Percentiles rank a stretch among this genome's conserved stretches.
Conservation (phyloP, 768 basidiomycete species). For the Leucocoprinus sp. region DNA sequence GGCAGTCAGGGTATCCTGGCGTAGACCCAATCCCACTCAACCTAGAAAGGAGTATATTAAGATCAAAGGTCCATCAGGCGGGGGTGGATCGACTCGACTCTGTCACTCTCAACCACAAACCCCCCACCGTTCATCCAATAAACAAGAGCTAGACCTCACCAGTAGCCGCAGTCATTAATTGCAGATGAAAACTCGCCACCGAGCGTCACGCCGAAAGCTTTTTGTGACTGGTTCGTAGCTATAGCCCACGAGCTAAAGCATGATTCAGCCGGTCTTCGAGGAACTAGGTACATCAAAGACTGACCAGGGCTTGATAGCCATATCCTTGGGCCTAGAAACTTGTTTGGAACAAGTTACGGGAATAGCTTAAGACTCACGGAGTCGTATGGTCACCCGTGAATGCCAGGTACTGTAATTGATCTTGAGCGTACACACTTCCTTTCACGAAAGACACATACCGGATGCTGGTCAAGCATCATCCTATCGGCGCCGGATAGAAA, state of each 20-base stretch:
- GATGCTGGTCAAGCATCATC: conserved; percentile 68
- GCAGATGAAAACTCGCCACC: conserved; percentile 84
- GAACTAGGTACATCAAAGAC: conserved; percentile 15
- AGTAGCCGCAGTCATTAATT: conserved; percentile 69
- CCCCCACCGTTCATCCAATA: conserved; percentile 7
- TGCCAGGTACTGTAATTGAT: conserved; percentile 31
- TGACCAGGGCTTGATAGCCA: conserved; percentile 38
- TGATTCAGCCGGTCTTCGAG: conserved; percentile 17
- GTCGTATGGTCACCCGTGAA: conserved; percentile 31
- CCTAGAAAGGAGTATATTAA: conserved; percentile 22
- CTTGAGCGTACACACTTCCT: not conserved
- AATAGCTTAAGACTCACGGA: conserved; percentile 25
- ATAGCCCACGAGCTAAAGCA: conserved; percentile 37
- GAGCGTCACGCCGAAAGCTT: conserved; percentile 65
- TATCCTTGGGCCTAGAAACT: conserved; percentile 28
- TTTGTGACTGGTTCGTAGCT: conserved; percentile 53
- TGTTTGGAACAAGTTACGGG: conserved; percentile 9
- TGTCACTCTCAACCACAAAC: conserved; percentile 7
- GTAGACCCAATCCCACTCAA: conserved; percentile 37
- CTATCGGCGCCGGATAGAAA: conserved; percentile 77
- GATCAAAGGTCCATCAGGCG: conserved; percentile 10
- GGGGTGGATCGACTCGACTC: conserved; percentile 10
- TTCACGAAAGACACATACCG: conserved; percentile 37
- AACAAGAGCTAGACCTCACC: conserved; percentile 26
- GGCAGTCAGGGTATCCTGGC: conserved; percentile 28